Conservation (phyloP, 2,329 filamentous ascomycete species). For the Penicillium hesseltinei region DNA sequence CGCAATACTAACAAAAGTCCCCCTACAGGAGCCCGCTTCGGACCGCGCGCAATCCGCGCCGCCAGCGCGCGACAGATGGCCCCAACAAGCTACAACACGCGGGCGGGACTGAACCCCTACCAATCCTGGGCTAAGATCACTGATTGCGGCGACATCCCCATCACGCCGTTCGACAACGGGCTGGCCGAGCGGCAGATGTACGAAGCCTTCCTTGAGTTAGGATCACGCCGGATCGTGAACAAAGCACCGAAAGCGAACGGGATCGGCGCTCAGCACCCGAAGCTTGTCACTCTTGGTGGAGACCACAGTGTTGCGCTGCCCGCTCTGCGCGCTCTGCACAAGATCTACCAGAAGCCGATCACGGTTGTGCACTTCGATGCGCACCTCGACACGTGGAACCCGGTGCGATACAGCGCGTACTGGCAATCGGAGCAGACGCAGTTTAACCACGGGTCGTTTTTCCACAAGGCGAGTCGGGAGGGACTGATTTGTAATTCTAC, state of each 20-base stretch:
- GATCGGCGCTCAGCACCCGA: constrained; percentile 43
- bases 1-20: not conserved
- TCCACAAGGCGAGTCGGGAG: constrained; percentile 81
- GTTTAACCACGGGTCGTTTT: constrained; percentile 89
- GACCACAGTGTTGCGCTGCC: constrained; percentile 71
- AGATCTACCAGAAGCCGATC: constrained; percentile 61
- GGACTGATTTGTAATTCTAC: constrained; percentile 72
- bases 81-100: constrained; percentile 77
- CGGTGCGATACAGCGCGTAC: constrained; percentile 69
- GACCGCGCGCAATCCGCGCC: constrained; percentile 80
- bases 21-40: constrained; percentile 66
- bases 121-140: constrained; percentile 72
- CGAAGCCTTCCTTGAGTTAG: constrained; percentile 71
- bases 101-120: constrained; percentile 82
- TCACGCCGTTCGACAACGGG: constrained; percentile 82
- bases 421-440: constrained; percentile 70
- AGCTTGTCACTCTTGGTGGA: constrained; percentile 68
- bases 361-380: constrained; percentile 74
- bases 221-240: constrained; percentile 45
- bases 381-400: constrained; percentile 84
- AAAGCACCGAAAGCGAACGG: constrained; percentile 29
- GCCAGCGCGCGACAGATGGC: constrained; percentile 78
- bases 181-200: constrained; percentile 82
- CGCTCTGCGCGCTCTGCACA: constrained; percentile 64
- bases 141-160: constrained; percentile 88